A percentile compares a stretch with the other conserved stretches of the same genome.
phyloP scores from a whole-genome alignment of 768 basidiomycete genomes.

The Harrya chromipes region DNA sequence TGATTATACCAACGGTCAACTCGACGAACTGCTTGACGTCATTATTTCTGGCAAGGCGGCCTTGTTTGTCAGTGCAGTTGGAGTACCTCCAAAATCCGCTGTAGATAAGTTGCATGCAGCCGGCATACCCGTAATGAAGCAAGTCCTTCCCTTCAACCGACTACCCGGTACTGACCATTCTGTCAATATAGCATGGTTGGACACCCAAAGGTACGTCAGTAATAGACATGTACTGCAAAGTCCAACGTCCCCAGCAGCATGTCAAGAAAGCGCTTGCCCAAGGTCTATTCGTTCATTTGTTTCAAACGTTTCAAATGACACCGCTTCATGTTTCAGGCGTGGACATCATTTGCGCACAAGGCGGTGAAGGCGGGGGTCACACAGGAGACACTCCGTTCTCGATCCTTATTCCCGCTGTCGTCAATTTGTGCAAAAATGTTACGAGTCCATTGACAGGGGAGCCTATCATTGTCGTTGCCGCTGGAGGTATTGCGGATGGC shows the following conservation, averaged over 20 bases:
- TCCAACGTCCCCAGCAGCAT: slow-evolving; percentile 42
- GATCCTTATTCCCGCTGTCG: slow-evolving; percentile 76
- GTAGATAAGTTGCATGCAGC: slow-evolving; percentile 81
- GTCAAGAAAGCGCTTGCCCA: slow-evolving; percentile 72
- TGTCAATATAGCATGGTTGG: slow-evolving; percentile 64
- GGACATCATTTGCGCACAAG: slow-evolving; percentile 87
- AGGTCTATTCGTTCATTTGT: slow-evolving; percentile 36
- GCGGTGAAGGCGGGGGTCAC: slow-evolving; percentile 87
- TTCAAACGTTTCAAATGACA: background rate
- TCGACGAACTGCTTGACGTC: slow-evolving; percentile 73
- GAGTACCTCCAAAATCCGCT: slow-evolving; percentile 79
- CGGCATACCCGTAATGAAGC: slow-evolving; percentile 86
- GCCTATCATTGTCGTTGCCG: slow-evolving; percentile 74
- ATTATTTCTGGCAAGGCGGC: slow-evolving; percentile 71
- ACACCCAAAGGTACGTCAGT: slow-evolving; percentile 63
- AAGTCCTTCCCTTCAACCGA: slow-evolving; percentile 23
- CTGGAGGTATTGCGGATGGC: slow-evolving; percentile 83
- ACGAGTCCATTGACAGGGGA: slow-evolving; percentile 78
- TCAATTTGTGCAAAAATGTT: slow-evolving; percentile 68
- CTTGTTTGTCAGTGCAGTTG: slow-evolving; percentile 81
- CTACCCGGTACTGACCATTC: background rate
- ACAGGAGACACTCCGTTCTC: slow-evolving; percentile 82
- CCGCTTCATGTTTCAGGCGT: slow-evolving; percentile 47
- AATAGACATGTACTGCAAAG: background rate
- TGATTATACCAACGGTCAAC: slow-evolving; percentile 78